Conservation (phyloP, 2,329 filamentous ascomycete species). For the Cercospora citrullina region DNA sequence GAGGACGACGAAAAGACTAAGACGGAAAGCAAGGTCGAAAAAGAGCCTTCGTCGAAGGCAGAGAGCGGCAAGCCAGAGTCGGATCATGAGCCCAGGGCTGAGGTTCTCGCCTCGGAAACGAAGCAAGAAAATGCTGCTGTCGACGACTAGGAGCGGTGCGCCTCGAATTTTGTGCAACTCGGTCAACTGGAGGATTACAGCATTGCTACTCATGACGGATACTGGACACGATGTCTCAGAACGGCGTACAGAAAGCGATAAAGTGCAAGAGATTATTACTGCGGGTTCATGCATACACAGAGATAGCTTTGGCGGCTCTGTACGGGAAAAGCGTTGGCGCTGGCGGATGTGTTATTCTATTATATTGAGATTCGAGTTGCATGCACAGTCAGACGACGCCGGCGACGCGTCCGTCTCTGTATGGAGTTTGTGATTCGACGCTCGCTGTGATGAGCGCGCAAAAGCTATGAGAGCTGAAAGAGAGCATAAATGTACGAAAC, state of each 20-base stretch:
- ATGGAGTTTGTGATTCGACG: conserved; percentile 7
- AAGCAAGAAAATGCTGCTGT: neutral
- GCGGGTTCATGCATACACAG: conserved; percentile 9
- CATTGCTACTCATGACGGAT: neutral
- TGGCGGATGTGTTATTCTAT: conserved; percentile 3
- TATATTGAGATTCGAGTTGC: conserved; percentile 8
- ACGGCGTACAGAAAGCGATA: conserved; percentile 18
- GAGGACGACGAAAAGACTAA: conserved; percentile 10
- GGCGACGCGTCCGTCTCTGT: conserved; percentile 16
- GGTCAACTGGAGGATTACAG: neutral
- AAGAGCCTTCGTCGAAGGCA: neutral
- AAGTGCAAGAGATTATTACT: conserved; percentile 7
- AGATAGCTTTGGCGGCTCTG: conserved; percentile 17
- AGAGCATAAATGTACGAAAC: neutral
- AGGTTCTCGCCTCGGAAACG: neutral
- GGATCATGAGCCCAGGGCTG: neutral
- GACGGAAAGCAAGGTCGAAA: neutral
- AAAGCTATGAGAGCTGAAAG: neutral
- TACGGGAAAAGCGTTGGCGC: conserved; percentile 21
- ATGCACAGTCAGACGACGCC: conserved; percentile 17
- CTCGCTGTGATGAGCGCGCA: conserved; percentile 1
- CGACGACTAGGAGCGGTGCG: neutral
- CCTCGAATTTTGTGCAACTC: neutral
- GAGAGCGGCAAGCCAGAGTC: neutral
- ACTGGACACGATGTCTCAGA: conserved; percentile 10